phyloP scores from a whole-genome alignment of 108 stramenopile genomes.

The Schizochytrium sp. region DNA sequence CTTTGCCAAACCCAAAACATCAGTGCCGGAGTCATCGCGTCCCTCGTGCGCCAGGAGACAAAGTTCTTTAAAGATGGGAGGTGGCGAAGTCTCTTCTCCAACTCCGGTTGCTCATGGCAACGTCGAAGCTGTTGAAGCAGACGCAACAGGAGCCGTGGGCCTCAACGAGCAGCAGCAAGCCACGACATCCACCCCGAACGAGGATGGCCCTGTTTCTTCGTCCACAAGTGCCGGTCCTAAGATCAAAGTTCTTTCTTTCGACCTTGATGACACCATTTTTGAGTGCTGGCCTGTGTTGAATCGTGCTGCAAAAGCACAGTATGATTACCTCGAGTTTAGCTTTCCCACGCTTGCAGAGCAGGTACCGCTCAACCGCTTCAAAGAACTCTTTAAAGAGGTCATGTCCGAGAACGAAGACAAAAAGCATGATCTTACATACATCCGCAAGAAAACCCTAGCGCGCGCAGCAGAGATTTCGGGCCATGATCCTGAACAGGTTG shows the following conservation, averaged over 20 bases:
- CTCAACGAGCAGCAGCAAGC: not conserved
- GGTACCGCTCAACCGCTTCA: not conserved
- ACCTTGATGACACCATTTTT: conserved; percentile 46
- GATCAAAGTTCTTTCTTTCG: conserved; percentile 44
- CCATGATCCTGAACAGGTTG: conserved; percentile 12
- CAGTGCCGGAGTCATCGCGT: too few species aligned
- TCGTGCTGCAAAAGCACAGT: conserved; percentile 16
- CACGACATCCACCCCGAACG: not conserved
- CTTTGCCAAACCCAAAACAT: too few species aligned
- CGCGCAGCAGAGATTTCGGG: conserved; percentile 1
- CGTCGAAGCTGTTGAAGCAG: not conserved
- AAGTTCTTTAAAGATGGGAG: too few species aligned
- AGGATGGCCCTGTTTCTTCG: too few species aligned
- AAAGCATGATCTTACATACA: conserved; percentile 16
- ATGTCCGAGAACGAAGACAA: not conserved
- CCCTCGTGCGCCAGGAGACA: too few species aligned
- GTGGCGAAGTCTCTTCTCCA: too few species aligned
- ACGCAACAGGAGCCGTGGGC: not conserved
- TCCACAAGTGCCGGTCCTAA: too few species aligned
- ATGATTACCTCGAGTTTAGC: not conserved
- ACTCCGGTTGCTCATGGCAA: not conserved
- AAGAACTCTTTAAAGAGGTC: not conserved
- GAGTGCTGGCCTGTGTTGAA: conserved; percentile 10
- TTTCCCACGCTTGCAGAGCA: conserved; percentile 21
- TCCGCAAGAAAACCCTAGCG: not conserved